Conservation (phyloP, 140 eudicot genomes). For the Stevia rebaudiana region DNA sequence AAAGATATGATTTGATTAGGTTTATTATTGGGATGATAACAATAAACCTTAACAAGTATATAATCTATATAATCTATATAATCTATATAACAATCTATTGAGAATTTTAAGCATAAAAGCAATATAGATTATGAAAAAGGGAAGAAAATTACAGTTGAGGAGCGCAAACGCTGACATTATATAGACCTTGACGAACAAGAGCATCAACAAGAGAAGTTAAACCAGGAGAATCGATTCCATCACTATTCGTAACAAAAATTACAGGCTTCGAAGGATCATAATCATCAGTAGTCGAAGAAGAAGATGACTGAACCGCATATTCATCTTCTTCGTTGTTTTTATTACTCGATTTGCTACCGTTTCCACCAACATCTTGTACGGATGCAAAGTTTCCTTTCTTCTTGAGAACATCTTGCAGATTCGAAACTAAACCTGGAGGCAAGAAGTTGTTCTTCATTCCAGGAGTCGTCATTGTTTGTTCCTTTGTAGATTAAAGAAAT, state of each 20-base stretch:
- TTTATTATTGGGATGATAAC: too few relatives aligned
- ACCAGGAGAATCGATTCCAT: constrained; percentile 86
- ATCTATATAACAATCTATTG: too few relatives aligned
- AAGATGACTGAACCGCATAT: constrained; percentile 26
- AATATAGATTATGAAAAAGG: not conserved
- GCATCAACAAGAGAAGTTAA: constrained; percentile 56
- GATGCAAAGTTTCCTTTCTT: constrained; percentile 32
- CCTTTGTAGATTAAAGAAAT: not conserved
- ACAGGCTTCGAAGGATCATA: constrained; percentile 48
- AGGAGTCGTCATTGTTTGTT: constrained; percentile 34
- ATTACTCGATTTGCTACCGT: constrained; percentile 13
- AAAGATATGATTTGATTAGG: too few relatives aligned
- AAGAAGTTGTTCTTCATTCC: constrained; percentile 40
- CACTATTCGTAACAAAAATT: constrained; percentile 72
- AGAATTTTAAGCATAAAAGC: not conserved
- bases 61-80: too few relatives aligned
- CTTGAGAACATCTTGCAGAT: constrained; percentile 64
- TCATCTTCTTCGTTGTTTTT: constrained; percentile 27
- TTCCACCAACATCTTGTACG: not conserved
- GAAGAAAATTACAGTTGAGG: constrained; percentile 57
- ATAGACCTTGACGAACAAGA: constrained; percentile 56
- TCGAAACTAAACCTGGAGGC: constrained; percentile 85
- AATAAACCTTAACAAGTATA: too few relatives aligned
- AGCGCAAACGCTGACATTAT: constrained; percentile 77
- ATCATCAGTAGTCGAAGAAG: constrained; percentile 19